Percentiles rank a stretch among this genome's conserved stretches.
Conservation (phyloP, 2,329 filamentous ascomycete genomes). For the Ascocoryne sarcoides region DNA sequence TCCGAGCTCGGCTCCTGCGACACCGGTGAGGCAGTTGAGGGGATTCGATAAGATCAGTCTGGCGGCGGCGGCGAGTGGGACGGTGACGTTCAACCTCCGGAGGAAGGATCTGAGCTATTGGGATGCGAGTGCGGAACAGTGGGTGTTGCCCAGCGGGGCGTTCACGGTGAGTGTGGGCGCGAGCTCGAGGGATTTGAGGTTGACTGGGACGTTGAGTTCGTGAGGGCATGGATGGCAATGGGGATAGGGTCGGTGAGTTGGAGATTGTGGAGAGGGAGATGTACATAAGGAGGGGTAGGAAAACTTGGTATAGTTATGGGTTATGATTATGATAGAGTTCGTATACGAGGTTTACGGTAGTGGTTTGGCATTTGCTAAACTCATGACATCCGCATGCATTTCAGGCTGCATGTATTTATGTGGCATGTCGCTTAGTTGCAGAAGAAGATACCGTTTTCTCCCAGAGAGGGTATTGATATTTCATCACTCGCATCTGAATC, state of each 20-base stretch:
- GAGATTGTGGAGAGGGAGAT: neutral
- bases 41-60: conserved; percentile 53
- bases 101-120: conserved; percentile 49
- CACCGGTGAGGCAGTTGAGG: conserved; percentile 50
- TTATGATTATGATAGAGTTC: neutral
- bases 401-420: too few species aligned
- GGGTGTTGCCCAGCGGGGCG: conserved; percentile 35
- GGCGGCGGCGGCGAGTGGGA: conserved; percentile 35
- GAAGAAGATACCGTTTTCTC: too few species aligned
- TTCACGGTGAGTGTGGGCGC: conserved; percentile 19
- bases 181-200: conserved; percentile 22
- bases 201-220: conserved; percentile 11
- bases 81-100: conserved; percentile 34
- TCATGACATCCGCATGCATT: too few species aligned
- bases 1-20: conserved; percentile 30
- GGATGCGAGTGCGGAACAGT: conserved; percentile 50
- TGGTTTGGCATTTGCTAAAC: too few species aligned
- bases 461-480: too few species aligned
- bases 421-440: too few species aligned
- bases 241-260: neutral
- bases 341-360: too few species aligned
- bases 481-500: too few species aligned
- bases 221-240: neutral
- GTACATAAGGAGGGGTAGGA: neutral
- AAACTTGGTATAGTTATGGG: neutral